Evolutionary conservation across 345 rosid genomes (phyloP).

Genomic region (Gossypium stocksii): DNA sequence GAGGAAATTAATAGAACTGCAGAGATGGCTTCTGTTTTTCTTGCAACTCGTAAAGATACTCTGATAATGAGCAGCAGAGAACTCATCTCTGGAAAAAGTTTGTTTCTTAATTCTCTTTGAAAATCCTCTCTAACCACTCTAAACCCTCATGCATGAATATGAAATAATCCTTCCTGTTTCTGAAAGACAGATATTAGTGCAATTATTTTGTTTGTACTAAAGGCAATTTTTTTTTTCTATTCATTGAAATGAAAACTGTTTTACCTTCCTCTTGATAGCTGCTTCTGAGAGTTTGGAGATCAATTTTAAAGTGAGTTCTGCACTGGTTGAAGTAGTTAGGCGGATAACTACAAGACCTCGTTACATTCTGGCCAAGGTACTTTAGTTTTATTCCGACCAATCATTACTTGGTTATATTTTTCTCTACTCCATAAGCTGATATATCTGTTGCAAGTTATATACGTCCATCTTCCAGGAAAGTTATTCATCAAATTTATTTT

Average conservation of each 20-base stretch:
- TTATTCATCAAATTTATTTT: not conserved
- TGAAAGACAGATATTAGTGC: constrained; percentile 9
- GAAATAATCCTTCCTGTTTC: not conserved
- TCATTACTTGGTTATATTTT: not conserved
- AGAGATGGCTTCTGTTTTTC: constrained; percentile 68
- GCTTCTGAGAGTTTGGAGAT: constrained; percentile 90
- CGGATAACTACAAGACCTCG: constrained; percentile 79
- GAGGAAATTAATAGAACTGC: constrained; percentile 70
- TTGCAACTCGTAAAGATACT: constrained; percentile 62
- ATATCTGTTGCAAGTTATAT: not conserved
- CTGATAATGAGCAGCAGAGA: constrained; percentile 88
- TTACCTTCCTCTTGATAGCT: constrained; percentile 41
- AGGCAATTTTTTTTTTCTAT: not conserved
- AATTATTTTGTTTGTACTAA: not conserved
- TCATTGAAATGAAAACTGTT: constrained; percentile 4
- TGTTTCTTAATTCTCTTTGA: constrained; percentile 15
- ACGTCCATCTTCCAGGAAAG: too few relatives aligned
- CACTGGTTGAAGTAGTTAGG: constrained; percentile 84
- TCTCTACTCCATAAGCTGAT: not conserved
- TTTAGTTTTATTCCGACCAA: constrained; percentile 7
- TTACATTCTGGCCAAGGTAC: constrained; percentile 94
- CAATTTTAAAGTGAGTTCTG: constrained; percentile 95
- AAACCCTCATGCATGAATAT: not conserved
- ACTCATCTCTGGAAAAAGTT: constrained; percentile 85
- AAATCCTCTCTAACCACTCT: not conserved